phyloP scores from a whole-genome alignment of 805 yeast species.

The Ogataea trehaloabstinens region DNA sequence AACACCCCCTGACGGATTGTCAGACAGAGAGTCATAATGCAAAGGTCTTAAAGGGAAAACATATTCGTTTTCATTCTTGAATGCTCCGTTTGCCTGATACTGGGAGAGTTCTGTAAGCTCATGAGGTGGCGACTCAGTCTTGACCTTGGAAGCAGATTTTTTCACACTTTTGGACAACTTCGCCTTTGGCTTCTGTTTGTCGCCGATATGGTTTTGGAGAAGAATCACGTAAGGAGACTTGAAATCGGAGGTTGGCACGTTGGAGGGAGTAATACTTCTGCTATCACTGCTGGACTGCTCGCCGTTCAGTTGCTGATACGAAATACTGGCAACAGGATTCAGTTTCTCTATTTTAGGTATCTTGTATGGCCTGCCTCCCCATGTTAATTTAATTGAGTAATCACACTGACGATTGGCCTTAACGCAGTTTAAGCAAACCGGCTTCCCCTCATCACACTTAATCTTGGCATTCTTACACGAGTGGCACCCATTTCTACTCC shows the following conservation, averaged over 20 bases:
- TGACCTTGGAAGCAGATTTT: neutral
- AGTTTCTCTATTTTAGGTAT: constrained; percentile 35
- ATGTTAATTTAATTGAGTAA: constrained; percentile 58
- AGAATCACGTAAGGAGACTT: constrained; percentile 1
- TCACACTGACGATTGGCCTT: constrained; percentile 53
- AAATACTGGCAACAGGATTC: constrained; percentile 26
- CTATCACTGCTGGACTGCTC: no score
- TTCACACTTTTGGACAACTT: neutral
- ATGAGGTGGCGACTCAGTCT: neutral
- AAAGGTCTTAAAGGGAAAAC: neutral
- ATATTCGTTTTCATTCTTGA: neutral
- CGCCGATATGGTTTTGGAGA: neutral
- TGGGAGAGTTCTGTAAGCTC: neutral
- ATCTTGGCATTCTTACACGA: constrained; percentile 59
- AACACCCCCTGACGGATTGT: neutral
- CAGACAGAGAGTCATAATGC: neutral
- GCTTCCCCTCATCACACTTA: constrained; percentile 70
- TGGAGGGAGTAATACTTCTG: neutral
- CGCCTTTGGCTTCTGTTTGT: neutral
- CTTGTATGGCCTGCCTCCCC: constrained; percentile 75
- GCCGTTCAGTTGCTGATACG: constrained; percentile 16
- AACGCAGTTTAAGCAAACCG: constrained; percentile 56
- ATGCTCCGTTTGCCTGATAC: neutral
- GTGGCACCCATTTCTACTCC: constrained; percentile 61
- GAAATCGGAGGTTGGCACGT: neutral